Base-by-base conservation (phyloP, 2,329 filamentous ascomycete species). In the Ceratocystis papillata region DNA sequence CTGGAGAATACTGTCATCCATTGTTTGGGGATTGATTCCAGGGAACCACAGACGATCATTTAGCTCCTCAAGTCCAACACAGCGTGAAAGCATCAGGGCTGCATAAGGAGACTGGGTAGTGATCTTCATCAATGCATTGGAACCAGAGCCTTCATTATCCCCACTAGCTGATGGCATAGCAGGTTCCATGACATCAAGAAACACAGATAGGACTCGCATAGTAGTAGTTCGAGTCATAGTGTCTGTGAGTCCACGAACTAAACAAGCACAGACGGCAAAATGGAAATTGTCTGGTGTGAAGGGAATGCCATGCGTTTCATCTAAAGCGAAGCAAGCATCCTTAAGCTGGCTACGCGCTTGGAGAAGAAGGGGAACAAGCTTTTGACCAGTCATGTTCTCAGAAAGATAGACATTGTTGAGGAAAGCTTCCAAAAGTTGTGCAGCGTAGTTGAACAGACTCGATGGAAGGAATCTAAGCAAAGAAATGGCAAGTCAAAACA, bases 401-500 rank as follows among this genome's bases (percentile, higher is more conserved):
- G 82, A 81, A 1, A 81, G 82, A 67, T 81, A 81, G 68, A 88
- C 85, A 68, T 87, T 87, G 57, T 79, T 80, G 53, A 88, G 72
- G 1, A 87, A 82, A 2, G 85, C 81, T 70, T 87, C 84, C 1
- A 88, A 76, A 65, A 88, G 85, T 37, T 81, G 78, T 0, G 84
- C 84, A 3, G 85, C 81, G 71, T 83, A 86, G 72, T 86, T 87
- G 75, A 87, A 88, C 1, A 88, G 77, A 48, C 75, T 76, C 5
- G 81, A 76, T 2, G 86, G 85, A 17, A 87, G 83, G 2, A 88
- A 79, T 6, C 86, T 80, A 28, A 88, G 77, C 0, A 88, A 77
- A 1, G 85, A 87, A 69, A 88, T 82, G 8, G 84, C 85, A 44
- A 88, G 77, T 86, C 86, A 88, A 72, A 88, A 88, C 5, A 88